Base-by-base conservation (phyloP, 345 rosid species). In the Bruguiera gymnorhiza region DNA sequence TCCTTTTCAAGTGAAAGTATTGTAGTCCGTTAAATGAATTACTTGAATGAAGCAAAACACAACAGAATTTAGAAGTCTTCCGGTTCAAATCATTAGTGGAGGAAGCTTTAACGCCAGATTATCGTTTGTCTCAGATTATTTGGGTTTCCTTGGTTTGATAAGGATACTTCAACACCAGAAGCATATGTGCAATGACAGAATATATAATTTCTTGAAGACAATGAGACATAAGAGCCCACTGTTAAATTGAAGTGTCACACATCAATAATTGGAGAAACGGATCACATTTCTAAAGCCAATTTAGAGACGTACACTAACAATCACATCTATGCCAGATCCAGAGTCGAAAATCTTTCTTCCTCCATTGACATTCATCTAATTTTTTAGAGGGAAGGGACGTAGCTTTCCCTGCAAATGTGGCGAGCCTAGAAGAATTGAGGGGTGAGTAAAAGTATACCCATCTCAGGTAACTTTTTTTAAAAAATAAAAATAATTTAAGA, bases 1-100 rank as follows among this genome's bases (percentile, higher is more conserved):
- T 54, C 32, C 4, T 11, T 30, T 66, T 31, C 15, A 11, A 36
- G n/a, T 43, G 16, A 15, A 43, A 43, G 18, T 3, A 43, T 62
- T 32, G 50, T 69, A 43, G n/a, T 57, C 20, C 36, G 20, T 29
- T 43, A 39, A 6, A 68, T 56, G 32, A 57, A 67, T 56, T 37
- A 37, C 24, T 37, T 26, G 24, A 39, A 68, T 8, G 53, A 39
- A 27, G 31, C n/a, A 1, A 60, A 15, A 4, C 36, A 60, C 4
- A 29, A 30, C 20, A 13, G 50, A 43, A 43, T 43, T 10, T 43
- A 13, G 19, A 11, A 13, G 50, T 43, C 50, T 43, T 43, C 9
- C 18, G 5, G 19, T 11, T 43, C 15, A 18, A 13, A 43, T 43
- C 50, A 43, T 43, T 43, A 43, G 50, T 4, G 50, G 50, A 43